Base-by-base conservation (phyloP, 2,329 filamentous ascomycete species). In the Amesomyces nigricolor region DNA sequence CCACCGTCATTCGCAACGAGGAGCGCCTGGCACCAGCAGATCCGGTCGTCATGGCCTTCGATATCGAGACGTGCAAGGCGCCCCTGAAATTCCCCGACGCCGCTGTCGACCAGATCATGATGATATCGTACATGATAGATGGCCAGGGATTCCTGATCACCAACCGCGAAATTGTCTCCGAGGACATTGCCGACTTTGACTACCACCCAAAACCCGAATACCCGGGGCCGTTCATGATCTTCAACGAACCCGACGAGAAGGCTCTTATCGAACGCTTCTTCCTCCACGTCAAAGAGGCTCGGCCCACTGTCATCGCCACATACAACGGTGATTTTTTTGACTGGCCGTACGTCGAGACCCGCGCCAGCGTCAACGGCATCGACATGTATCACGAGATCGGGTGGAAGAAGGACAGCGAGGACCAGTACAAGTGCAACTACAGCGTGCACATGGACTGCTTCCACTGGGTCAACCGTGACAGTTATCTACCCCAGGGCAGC, bases 251-350 rank as follows among this genome's bases (percentile, higher is more conserved):
- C 1, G 86, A 97, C 66, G 94, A 99, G 72, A 94, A 94, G 70
- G 82, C 79, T 0, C 69, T 95, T 2, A 77, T 99, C 19, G 92
- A 97, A 67, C 80, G 94, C 14, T 99, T 99, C 73, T 97, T 99
- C 67, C 78, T 89, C 40, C 94, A 96, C 70, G 88, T 99, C 71
- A 97, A 99, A 67, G 90, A 96, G 70, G 90, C 91, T 0, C 83
- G 88, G 57, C 94, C 94, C 0, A 97, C 91, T 0, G 92, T 99
- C 54, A 99, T 99, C 70, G 92, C 95, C 37, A 99, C 94, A n/a
- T 99, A 99, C 79, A 99, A 99, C 89, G 94, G 94, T 75, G 94
- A 99, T 76, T 99, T 99, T 71, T 99, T 99, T 85, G 94, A 99
- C 86, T 99, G 94, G 94, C 92, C 94, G 0, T 99, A 95, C 68